Percentiles rank a stretch among this genome's conserved stretches.
Conservation (phyloP, 257 asterid genomes). For the Gynochthodes officinalis region DNA sequence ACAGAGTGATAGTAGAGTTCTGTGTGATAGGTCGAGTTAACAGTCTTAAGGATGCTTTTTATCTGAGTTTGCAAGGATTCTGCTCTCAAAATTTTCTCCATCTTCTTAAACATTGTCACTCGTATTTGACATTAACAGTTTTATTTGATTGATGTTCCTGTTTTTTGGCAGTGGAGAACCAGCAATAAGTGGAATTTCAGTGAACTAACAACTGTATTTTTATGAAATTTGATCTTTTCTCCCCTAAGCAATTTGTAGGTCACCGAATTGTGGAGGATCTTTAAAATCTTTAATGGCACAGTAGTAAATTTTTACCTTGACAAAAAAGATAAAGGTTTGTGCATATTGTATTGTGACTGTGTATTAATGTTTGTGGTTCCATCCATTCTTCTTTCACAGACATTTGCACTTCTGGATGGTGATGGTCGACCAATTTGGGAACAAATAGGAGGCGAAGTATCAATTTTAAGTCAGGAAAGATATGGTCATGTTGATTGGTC, state of each 20-base stretch:
- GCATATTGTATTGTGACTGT: background rate
- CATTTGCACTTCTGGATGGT: slow-evolving; percentile 73
- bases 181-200: background rate
- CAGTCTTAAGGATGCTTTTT: background rate
- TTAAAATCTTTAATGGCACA: background rate
- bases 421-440: slow-evolving; percentile 67
- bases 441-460: slow-evolving; percentile 71
- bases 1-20: background rate
- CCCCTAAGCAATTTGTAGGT: background rate
- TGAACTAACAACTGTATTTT: background rate
- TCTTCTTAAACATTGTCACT: background rate
- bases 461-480: slow-evolving; percentile 72
- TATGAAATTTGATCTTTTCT: background rate
- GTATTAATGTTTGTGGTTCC: slow-evolving; percentile 8
- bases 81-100: background rate
- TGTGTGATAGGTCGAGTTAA: background rate
- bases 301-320: background rate
- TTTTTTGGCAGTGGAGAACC: background rate
- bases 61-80: background rate
- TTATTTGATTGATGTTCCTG: background rate
- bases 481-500: slow-evolving; percentile 85
- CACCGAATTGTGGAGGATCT: background rate
- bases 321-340: background rate
- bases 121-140: background rate
- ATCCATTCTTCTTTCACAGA: slow-evolving; percentile 42